These are phyloP conservation scores for Komagataella mondaviorum DNA, from an alignment of 805 yeast species.

Conservation along the genomic window DNA sequence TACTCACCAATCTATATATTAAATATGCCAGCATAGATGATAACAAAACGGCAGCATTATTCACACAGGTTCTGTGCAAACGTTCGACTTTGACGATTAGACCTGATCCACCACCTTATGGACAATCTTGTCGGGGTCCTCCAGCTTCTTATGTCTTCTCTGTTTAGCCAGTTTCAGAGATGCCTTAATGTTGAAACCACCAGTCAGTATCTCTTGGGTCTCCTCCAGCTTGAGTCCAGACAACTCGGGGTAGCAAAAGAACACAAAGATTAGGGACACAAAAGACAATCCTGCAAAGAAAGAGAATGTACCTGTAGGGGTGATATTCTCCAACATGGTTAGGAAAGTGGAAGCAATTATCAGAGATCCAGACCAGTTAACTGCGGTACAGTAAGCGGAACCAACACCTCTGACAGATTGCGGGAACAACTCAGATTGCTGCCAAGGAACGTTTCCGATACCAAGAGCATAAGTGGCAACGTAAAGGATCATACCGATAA, in stretches of 20 bases:
- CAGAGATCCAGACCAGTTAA: conserved; percentile 92
- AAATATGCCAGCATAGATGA: neutral
- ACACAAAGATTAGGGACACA: conserved; percentile 59
- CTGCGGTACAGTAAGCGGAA: conserved; percentile 79
- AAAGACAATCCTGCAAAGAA: conserved; percentile 76
- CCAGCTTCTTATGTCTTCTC: conserved; percentile 12
- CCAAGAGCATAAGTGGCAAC: conserved; percentile 92
- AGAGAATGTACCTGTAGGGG: conserved; percentile 92
- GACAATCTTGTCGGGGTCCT: neutral
- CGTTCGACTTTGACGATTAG: neutral
- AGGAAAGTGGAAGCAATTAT: conserved; percentile 84
- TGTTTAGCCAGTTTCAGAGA: conserved; percentile 40
- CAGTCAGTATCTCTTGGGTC: conserved; percentile 65
- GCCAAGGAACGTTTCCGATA: conserved; percentile 98
- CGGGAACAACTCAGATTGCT: conserved; percentile 89
- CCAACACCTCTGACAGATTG: conserved; percentile 91
- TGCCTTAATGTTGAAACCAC: conserved; percentile 76
- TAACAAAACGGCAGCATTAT: neutral
- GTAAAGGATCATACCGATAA: conserved; percentile 72
- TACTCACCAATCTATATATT: neutral
- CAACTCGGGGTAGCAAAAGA: conserved; percentile 84
- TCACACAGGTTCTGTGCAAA: neutral
- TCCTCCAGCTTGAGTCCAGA: conserved; percentile 86
- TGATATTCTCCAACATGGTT: conserved; percentile 85
- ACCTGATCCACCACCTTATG: neutral